phyloP scores from a whole-genome alignment of 2,329 filamentous ascomycete species.

The Colletotrichum cereale region DNA sequence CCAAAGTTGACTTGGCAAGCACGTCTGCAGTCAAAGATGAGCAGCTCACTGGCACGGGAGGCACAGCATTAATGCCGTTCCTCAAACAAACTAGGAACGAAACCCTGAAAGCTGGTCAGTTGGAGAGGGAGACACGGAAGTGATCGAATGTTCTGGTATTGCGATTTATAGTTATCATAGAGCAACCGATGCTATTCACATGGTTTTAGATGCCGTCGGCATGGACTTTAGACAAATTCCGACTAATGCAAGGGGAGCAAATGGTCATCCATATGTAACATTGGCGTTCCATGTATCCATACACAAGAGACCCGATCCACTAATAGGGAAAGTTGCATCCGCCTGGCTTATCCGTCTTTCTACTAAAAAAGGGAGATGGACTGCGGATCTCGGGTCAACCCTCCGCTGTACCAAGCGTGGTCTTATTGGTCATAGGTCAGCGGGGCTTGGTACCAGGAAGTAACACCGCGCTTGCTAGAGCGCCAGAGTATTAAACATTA shows the following conservation, averaged over 20 bases:
- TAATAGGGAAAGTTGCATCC: conserved; percentile 29
- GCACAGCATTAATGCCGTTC: conserved; percentile 89
- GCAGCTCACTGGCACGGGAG: conserved; percentile 84
- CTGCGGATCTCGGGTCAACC: conserved; percentile 24
- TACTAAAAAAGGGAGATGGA: not conserved
- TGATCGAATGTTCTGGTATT: not conserved
- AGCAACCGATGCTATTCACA: not conserved
- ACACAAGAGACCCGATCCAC: conserved; percentile 18
- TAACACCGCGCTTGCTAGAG: not conserved
- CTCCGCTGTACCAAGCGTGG: not conserved
- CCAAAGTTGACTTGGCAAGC: conserved; percentile 56
- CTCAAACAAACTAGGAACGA: conserved; percentile 90
- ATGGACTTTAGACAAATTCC: conserved; percentile 5
- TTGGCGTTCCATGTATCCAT: conserved; percentile 27
- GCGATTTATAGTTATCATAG: conserved; percentile 25
- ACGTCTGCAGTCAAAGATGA: conserved; percentile 53
- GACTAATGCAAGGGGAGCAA: conserved; percentile 31
- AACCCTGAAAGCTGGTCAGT: conserved; percentile 63
- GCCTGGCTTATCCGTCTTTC: not conserved
- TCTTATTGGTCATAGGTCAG: too few relatives aligned
- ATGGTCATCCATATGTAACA: conserved; percentile 12
- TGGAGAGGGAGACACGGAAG: conserved; percentile 35
- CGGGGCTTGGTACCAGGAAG: not conserved
- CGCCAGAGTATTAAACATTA: too few relatives aligned
- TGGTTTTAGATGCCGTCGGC: not conserved